Evolutionary conservation across 169 alveolate species (phyloP).

Genomic region (Plasmodium yoelii): DNA sequence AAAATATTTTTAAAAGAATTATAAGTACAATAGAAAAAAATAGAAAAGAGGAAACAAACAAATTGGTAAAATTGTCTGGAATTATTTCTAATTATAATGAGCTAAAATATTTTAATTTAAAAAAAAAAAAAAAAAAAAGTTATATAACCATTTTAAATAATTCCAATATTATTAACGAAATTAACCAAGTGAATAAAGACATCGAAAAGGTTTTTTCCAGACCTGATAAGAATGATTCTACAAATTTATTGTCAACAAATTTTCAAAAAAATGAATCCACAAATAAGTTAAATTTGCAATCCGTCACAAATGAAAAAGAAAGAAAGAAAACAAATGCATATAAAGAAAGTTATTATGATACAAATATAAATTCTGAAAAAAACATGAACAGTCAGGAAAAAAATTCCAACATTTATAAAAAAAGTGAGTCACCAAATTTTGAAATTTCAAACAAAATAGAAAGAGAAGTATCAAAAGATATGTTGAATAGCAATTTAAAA

Average conservation of each 20-base stretch:
- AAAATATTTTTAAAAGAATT: constrained; percentile 43
- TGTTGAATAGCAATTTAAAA: constrained; percentile 29
- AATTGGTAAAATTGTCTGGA: constrained; percentile 20
- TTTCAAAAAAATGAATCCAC: neutral
- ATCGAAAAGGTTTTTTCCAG: neutral
- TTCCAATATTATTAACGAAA: constrained; percentile 1
- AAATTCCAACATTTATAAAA: neutral
- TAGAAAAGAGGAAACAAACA: constrained; percentile 16
- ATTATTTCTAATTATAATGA: constrained; percentile 14
- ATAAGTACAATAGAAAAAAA: constrained; percentile 40
- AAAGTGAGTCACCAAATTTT: neutral
- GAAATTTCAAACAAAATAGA: neutral
- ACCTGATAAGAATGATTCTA: neutral
- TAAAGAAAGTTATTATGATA: neutral
- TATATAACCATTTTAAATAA: constrained; percentile 3
- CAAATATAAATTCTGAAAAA: neutral
- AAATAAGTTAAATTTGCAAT: neutral
- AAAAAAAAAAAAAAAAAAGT: constrained; percentile 34
- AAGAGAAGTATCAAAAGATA: neutral
- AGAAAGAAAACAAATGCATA: constrained; percentile 4
- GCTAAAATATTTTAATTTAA: constrained; percentile 21
- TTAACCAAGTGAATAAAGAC: neutral
- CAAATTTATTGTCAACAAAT: neutral
- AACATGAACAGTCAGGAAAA: neutral
- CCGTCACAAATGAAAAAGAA: neutral